Evolutionary conservation across 768 basidiomycete genomes (phyloP).

Genomic region (Rubroboletus pulcherrimus): DNA sequence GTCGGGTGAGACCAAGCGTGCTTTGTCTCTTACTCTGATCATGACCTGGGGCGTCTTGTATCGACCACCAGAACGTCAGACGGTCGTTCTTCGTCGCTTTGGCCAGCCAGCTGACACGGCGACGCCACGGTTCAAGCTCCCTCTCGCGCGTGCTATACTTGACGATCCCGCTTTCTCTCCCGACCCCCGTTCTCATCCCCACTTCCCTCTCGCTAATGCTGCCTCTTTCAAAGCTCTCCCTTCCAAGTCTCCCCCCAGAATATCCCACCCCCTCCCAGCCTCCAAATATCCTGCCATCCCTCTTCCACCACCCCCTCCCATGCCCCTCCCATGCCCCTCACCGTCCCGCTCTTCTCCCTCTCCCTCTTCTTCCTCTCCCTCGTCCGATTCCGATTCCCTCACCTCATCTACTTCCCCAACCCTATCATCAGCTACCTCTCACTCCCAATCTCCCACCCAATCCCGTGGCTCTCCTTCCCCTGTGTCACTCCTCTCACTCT

Average conservation of each 20-base stretch:
- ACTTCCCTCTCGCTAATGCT: constrained; percentile 23
- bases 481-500: neutral
- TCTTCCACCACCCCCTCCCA: too few relatives aligned
- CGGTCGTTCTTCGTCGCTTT: neutral
- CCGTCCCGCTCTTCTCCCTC: too few relatives aligned
- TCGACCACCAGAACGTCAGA: neutral
- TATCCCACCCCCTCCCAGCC: neutral
- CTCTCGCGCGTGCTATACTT: constrained; percentile 25
- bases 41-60: neutral
- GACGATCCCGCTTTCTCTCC: constrained; percentile 59
- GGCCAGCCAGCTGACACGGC: neutral
- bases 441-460: neutral
- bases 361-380: neutral
- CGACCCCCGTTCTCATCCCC: constrained; percentile 51
- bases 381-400: neutral
- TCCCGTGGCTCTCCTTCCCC: neutral
- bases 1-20: neutral
- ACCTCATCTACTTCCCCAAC: neutral
- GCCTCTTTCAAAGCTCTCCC: constrained; percentile 22
- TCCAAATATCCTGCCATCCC: too few relatives aligned
- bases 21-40: neutral
- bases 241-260: neutral
- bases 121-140: neutral
- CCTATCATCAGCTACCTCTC: constrained; percentile 9
- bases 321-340: too few relatives aligned